Conservation (phyloP, 1,139 yeast genomes). For the Kurtzmaniella quercitrusa region DNA sequence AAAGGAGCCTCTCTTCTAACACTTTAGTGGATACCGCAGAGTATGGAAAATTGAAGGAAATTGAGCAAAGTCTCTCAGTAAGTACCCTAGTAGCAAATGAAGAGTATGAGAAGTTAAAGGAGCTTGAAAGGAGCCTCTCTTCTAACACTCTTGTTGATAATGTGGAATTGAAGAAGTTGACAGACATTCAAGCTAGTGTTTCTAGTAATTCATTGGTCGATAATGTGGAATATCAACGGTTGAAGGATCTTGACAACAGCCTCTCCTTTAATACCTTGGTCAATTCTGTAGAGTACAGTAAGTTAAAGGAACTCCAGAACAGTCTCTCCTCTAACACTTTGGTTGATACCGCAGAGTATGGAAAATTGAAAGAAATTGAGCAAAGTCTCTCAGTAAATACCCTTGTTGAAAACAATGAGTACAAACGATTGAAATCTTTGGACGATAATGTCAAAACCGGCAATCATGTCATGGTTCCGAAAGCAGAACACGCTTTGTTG, state of each 20-base stretch:
- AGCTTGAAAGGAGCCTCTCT: not conserved
- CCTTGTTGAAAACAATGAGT: not conserved
- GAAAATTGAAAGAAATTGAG: constrained; percentile 5
- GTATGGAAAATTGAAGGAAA: not conserved
- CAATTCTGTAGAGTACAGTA: constrained; percentile 1
- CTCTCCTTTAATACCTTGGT: not conserved
- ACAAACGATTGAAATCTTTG: constrained; percentile 1
- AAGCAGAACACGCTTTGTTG: not conserved
- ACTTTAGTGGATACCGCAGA: constrained; percentile 1
- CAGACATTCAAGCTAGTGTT: not conserved
- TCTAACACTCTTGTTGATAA: not conserved
- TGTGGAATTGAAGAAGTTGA: constrained; percentile 2
- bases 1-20: constrained; percentile 12
- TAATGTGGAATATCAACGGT: not conserved
- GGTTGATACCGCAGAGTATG: not conserved
- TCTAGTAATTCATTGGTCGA: not conserved
- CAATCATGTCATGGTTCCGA: not conserved
- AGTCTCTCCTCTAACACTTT: not conserved
- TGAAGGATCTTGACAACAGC: not conserved
- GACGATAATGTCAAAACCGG: constrained; percentile 1
- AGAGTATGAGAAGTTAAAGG: constrained; percentile 3
- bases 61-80: not conserved
- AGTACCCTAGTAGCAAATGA: constrained; percentile 13
- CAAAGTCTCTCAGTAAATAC: not conserved
- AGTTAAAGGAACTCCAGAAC: constrained; percentile 1